These are phyloP conservation scores for Galerina marginata DNA, from an alignment of 768 basidiomycete species.

Conservation along the genomic window DNA sequence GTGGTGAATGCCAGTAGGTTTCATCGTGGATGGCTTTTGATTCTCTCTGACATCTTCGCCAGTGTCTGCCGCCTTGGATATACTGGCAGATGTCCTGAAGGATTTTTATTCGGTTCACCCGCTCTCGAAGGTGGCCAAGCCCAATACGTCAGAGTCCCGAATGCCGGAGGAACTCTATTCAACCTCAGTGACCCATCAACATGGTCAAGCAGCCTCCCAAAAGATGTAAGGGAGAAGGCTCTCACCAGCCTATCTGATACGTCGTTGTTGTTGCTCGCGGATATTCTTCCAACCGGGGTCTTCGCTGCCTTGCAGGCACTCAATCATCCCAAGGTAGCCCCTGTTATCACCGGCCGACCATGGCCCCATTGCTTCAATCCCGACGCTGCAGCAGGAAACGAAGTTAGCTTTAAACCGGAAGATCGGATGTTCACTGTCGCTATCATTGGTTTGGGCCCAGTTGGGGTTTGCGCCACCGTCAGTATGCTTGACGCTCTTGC, in stretches of 20 bases:
- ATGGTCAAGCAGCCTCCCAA: slow-evolving; percentile 45
- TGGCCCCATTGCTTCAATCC: slow-evolving; percentile 59
- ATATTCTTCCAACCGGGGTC: slow-evolving; percentile 81
- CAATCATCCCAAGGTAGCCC: slow-evolving; percentile 72
- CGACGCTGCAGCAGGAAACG: slow-evolving; percentile 26
- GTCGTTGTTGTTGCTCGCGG: slow-evolving; percentile 73
- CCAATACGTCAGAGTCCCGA: slow-evolving; percentile 80
- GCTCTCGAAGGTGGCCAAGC: slow-evolving; percentile 76
- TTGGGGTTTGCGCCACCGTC: slow-evolving; percentile 73
- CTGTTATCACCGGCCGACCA: slow-evolving; percentile 60
- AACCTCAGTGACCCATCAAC: slow-evolving; percentile 56
- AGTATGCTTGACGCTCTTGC: slow-evolving; percentile 67
- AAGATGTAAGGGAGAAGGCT: slow-evolving; percentile 41
- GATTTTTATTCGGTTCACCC: slow-evolving; percentile 70
- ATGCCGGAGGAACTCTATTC: slow-evolving; percentile 79
- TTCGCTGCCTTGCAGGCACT: slow-evolving; percentile 77
- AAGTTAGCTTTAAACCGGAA: slow-evolving; percentile 41
- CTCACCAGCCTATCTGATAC: slow-evolving; percentile 58
- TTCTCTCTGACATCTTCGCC: background rate
- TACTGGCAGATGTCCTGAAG: slow-evolving; percentile 68
- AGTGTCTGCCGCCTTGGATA: slow-evolving; percentile 79
- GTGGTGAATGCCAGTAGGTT: slow-evolving; percentile 83
- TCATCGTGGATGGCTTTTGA: background rate
- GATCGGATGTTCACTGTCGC: slow-evolving; percentile 66
- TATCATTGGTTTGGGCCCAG: slow-evolving; percentile 78